Conservation (phyloP, 176 grass and related monocot genomes). For the Carex kokanica region DNA sequence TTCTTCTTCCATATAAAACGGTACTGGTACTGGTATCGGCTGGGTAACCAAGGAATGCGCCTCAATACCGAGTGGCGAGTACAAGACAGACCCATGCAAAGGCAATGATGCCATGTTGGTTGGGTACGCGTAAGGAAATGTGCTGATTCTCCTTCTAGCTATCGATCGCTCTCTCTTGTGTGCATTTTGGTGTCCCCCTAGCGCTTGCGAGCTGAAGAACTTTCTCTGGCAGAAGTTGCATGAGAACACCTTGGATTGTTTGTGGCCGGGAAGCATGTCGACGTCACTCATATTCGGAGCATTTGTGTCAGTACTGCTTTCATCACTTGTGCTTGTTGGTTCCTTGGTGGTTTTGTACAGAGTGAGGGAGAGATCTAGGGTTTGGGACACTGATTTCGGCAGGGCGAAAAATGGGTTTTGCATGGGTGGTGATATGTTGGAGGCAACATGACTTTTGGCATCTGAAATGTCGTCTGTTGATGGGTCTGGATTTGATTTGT, state of each 20-base stretch:
- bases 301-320: constrained; percentile 28
- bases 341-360: constrained; percentile 16
- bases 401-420: constrained; percentile 8
- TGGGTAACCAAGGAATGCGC: constrained; percentile 33
- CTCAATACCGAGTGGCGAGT: constrained; percentile 30
- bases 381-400: constrained; percentile 8
- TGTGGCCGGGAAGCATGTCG: not conserved
- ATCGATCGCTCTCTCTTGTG: constrained; percentile 42
- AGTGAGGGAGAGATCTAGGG: constrained; percentile 21
- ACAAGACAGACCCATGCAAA: constrained; percentile 27
- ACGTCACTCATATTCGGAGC: not conserved
- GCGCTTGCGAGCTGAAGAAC: constrained; percentile 45
- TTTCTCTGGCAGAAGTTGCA: constrained; percentile 44
- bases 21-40: constrained; percentile 6
- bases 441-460: constrained; percentile 31
- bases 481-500: constrained; percentile 24
- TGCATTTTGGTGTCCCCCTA: constrained; percentile 46
- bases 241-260: constrained; percentile 37
- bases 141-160: constrained; percentile 22
- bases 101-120: constrained; percentile 36
- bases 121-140: constrained; percentile 27
- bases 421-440: constrained; percentile 21
- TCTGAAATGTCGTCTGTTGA: constrained; percentile 30
- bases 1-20: constrained; percentile 31
- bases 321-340: constrained; percentile 29